Conservation (phyloP, 129 eudicot genomes). For the Mikania micrantha region DNA sequence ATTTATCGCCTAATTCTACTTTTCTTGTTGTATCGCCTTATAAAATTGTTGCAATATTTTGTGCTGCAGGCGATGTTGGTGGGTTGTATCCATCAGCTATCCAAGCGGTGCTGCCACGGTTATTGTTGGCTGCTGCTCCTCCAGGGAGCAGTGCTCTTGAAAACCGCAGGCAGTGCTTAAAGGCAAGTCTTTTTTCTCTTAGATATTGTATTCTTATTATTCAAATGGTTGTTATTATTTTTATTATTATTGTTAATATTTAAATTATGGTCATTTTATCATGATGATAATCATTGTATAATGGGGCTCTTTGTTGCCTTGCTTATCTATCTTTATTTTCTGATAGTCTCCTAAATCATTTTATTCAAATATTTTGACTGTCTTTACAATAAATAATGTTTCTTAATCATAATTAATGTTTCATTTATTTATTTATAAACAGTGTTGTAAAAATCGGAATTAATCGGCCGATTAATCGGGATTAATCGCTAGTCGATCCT, state of each 20-base stretch:
- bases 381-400: background rate
- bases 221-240: background rate
- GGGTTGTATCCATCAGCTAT: slow-evolving; percentile 69
- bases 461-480: too few species aligned
- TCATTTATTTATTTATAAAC: background rate
- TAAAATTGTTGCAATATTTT: background rate
- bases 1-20: too few species aligned
- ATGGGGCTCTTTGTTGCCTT: background rate
- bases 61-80: slow-evolving; percentile 60
- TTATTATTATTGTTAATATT: background rate
- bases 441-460: too few species aligned
- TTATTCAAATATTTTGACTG: background rate
- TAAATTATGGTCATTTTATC: background rate
- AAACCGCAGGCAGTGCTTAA: slow-evolving; percentile 91
- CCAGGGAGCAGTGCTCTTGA: slow-evolving; percentile 75
- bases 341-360: background rate
- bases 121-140: slow-evolving; percentile 93
- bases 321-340: background rate
- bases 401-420: background rate
- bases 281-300: background rate
- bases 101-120: slow-evolving; percentile 65
- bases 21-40: too few species aligned
- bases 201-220: background rate
- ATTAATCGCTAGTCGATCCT: too few species aligned
- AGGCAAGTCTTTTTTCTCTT: slow-evolving; percentile 30